A percentile compares a stretch with the other conserved stretches of the same genome.
Evolutionary conservation across 768 basidiomycete species (phyloP).

Genomic region (Coprinopsis strossmayeri): DNA sequence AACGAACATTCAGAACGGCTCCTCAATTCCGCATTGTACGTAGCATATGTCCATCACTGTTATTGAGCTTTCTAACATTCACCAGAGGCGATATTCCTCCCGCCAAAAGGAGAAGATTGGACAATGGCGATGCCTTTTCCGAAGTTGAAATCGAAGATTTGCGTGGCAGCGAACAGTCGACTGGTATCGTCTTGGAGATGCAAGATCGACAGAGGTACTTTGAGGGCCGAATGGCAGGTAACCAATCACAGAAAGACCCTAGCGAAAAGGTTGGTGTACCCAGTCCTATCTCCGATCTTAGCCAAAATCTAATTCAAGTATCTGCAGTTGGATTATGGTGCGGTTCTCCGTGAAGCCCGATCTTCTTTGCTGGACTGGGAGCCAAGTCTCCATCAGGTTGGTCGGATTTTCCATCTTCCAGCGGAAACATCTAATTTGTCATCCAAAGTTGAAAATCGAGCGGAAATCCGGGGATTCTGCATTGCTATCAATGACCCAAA

Average conservation of each 20-base stretch:
- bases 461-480: constrained; percentile 63
- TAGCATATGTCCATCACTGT: constrained; percentile 3
- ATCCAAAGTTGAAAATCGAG: constrained; percentile 61
- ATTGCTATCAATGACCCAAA: constrained; percentile 68
- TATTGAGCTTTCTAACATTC: neutral
- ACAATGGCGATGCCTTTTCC: constrained; percentile 34
- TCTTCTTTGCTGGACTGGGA: constrained; percentile 52
- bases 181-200: constrained; percentile 80
- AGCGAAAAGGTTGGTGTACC: constrained; percentile 17
- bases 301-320: neutral
- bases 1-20: constrained; percentile 95
- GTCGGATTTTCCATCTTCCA: constrained; percentile 11
- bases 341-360: constrained; percentile 42
- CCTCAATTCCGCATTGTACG: constrained; percentile 70
- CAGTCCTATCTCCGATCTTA: neutral
- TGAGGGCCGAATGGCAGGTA: constrained; percentile 49
- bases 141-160: constrained; percentile 86
- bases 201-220: constrained; percentile 80
- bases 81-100: constrained; percentile 49
- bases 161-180: constrained; percentile 55
- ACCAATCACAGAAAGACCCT: constrained; percentile 20
- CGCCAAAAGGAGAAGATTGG: constrained; percentile 53
- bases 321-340: constrained; percentile 38
- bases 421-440: neutral
- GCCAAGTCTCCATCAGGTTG: constrained; percentile 47